Conservation (phyloP, 2,329 filamentous ascomycete species). For the Cladophialophora carrionii region DNA sequence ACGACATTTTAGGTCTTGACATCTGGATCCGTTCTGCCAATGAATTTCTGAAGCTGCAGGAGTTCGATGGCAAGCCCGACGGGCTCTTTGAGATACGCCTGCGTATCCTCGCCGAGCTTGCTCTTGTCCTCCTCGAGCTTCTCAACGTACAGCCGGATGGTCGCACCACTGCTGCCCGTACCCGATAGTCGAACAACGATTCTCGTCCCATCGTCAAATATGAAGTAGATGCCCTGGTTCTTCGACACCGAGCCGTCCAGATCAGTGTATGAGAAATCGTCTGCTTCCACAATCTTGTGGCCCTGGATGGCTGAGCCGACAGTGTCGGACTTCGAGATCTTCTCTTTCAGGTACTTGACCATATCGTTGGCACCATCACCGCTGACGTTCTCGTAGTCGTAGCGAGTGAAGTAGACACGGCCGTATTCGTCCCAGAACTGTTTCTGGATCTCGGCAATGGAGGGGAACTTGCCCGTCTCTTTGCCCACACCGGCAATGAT, state of each 20-base stretch:
- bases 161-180: slow-evolving; percentile 92
- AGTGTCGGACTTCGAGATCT: slow-evolving; percentile 75
- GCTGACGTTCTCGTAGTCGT: slow-evolving; percentile 97
- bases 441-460: slow-evolving; percentile 93
- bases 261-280: slow-evolving; percentile 97
- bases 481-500: slow-evolving; percentile 94
- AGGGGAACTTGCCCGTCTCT: slow-evolving; percentile 67
- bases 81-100: slow-evolving; percentile 90
- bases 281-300: slow-evolving; percentile 83
- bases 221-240: slow-evolving; percentile 93
- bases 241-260: slow-evolving; percentile 95
- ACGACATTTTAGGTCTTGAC: slow-evolving; percentile 76
- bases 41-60: slow-evolving; percentile 89
- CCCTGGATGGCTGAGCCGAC: slow-evolving; percentile 80
- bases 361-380: slow-evolving; percentile 89
- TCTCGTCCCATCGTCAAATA: slow-evolving; percentile 91
- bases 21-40: slow-evolving; percentile 90
- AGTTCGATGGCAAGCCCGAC: slow-evolving; percentile 82
- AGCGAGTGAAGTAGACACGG: slow-evolving; percentile 97
- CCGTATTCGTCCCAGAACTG: slow-evolving; percentile 97
- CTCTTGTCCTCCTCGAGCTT: slow-evolving; percentile 83
- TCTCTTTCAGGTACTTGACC: slow-evolving; percentile 74
- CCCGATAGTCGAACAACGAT: slow-evolving; percentile 94
- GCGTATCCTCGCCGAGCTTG: slow-evolving; percentile 79
- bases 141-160: slow-evolving; percentile 96